Conservation (phyloP, 1,139 yeast species). For the Candida glucosophila region DNA sequence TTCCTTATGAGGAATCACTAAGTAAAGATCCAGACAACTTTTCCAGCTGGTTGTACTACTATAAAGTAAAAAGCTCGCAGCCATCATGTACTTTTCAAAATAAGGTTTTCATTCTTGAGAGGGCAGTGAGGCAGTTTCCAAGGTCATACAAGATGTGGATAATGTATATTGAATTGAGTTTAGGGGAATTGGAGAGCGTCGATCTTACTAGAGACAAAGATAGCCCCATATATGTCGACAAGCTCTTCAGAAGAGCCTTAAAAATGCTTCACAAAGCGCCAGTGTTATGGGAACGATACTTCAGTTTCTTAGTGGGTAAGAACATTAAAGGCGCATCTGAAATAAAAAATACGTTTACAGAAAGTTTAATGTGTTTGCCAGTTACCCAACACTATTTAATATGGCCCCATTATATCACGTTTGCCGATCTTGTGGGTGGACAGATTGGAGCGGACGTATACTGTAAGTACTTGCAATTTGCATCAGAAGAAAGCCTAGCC, state of each 20-base stretch:
- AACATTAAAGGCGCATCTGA: constrained; percentile 26
- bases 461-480: constrained; percentile 32
- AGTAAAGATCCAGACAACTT: constrained; percentile 34
- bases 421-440: constrained; percentile 42
- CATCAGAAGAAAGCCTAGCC: constrained; percentile 6
- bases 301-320: constrained; percentile 34
- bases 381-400: constrained; percentile 44
- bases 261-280: constrained; percentile 36
- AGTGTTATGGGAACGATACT: constrained; percentile 48
- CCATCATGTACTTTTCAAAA: constrained; percentile 13
- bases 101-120: constrained; percentile 38
- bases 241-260: constrained; percentile 41
- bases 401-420: constrained; percentile 53
- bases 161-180: constrained; percentile 37
- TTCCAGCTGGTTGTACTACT: constrained; percentile 48
- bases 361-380: constrained; percentile 43
- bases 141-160: constrained; percentile 51
- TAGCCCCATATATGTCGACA: constrained; percentile 26
- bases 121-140: constrained; percentile 45
- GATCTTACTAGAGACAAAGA: constrained; percentile 18
- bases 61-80: constrained; percentile 18
- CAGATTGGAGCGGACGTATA: constrained; percentile 33
- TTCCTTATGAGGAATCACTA: constrained; percentile 39
- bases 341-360: constrained; percentile 44
- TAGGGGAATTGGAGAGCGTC: constrained; percentile 16